Base-by-base conservation (phyloP, 768 basidiomycete genomes). In the Leccinum fibrillosum region DNA sequence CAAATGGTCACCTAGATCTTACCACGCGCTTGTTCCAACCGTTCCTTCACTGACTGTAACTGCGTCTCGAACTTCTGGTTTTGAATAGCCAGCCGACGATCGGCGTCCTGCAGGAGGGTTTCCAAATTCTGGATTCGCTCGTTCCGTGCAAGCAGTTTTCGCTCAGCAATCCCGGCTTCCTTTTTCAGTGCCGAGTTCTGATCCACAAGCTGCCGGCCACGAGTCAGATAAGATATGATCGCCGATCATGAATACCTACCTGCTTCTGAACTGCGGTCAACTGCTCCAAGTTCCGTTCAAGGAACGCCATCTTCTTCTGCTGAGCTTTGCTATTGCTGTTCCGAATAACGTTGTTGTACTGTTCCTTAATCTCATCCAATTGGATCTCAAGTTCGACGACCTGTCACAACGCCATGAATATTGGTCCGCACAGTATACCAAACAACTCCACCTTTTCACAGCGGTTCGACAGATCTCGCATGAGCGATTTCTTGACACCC, bases 311-410 rank as follows among this genome's bases (percentile, higher is more conserved):
- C 83, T 98, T 98, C 84, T 96, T 95, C 77, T 96, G 93, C 66
- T 99, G 97, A 7, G 96, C 93, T 73, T 96, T 95, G 74, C 90
- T 94, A 75, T 98, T 98, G 77, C 94, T 95, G 72, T 97, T 97
- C 62, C 93, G 89, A 67, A 97, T 94, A 58, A 98, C 93, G 70
- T 95, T 96, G 78, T 94, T 96, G 76, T 99, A 99, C 70, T 98
- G 95, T 75, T 99, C 97, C 73, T 92, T 92, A 74, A 97, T 94
- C 72, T 99, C 97, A 68, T 98, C 97, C 34, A 99, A 79, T 72
- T 98, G 95, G 63, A 99, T 98, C 75, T 99, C 97, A 28, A 99
- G 86, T 75, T 98, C 97, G 53, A 99, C 96, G 44, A 99, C 97
- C 95, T 97, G 61, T 49, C 60, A 62, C 52, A 47, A 62, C 53